These are phyloP conservation scores for Aspergillus sp. DNA, from an alignment of 2,329 filamentous ascomycete genomes.

Conservation along the genomic window DNA sequence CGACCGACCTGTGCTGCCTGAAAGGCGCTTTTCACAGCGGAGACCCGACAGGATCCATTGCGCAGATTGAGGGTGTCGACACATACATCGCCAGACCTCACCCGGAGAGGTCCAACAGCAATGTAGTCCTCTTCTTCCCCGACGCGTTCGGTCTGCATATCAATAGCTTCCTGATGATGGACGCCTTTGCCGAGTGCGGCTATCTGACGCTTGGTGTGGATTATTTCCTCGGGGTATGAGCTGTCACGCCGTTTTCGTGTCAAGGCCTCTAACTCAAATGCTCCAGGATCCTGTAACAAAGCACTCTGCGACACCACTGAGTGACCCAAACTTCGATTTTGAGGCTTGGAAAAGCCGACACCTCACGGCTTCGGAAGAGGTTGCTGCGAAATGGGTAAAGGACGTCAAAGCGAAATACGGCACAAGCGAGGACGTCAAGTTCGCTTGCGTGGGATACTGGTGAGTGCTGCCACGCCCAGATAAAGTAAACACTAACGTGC, in stretches of 20 bases:
- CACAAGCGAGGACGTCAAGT: conserved; percentile 8
- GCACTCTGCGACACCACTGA: conserved; percentile 27
- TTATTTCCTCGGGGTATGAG: conserved; percentile 39
- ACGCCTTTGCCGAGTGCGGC: conserved; percentile 41
- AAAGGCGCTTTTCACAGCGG: conserved; percentile 36
- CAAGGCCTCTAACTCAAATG: neutral
- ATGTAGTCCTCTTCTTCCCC: conserved; percentile 42
- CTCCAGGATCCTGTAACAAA: conserved; percentile 40
- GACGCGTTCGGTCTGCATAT: conserved; percentile 42
- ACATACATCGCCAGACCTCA: conserved; percentile 32
- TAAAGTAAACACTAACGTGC: conserved; percentile 2
- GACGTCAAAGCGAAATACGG: conserved; percentile 34
- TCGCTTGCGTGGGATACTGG: neutral
- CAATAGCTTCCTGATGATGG: conserved; percentile 42
- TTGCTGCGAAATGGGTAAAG: conserved; percentile 40
- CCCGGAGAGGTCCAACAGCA: conserved; percentile 30
- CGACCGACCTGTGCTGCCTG: conserved; percentile 29
- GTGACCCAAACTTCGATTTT: conserved; percentile 39
- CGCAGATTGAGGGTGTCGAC: conserved; percentile 29
- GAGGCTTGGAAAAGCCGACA: conserved; percentile 45
- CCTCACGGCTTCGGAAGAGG: conserved; percentile 34
- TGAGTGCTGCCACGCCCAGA: neutral
- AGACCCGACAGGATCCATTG: conserved; percentile 28
- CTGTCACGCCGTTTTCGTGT: neutral
- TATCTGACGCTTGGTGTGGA: conserved; percentile 40